A percentile compares a stretch with the other conserved stretches of the same genome.
These are phyloP conservation scores for Pelargonium australe DNA, from an alignment of 441 rosid genomes.

Conservation along the genomic window DNA sequence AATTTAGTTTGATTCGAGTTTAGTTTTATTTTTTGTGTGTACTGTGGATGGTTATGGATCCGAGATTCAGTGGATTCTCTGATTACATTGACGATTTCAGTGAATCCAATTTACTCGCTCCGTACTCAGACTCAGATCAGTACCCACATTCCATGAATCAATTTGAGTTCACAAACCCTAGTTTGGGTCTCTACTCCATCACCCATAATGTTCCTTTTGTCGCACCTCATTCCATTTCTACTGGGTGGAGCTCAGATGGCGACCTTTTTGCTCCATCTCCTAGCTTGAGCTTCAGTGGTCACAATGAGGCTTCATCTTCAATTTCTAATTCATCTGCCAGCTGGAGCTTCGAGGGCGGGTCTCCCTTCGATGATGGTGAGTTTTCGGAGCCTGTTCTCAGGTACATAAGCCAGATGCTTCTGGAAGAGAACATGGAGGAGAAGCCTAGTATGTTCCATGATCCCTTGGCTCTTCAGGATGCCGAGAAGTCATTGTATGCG, in stretches of 20 bases:
- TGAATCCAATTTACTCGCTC: conserved; percentile 14
- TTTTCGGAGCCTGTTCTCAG: conserved; percentile 41
- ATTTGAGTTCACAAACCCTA: conserved; percentile 14
- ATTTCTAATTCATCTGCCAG: conserved; percentile 21
- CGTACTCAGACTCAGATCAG: conserved; percentile 21
- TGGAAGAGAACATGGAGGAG: conserved; percentile 74
- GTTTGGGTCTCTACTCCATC: conserved; percentile 19
- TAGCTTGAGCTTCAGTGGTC: neutral
- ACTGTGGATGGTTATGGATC: conserved; percentile 32
- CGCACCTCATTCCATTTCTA: conserved; percentile 23
- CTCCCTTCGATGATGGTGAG: conserved; percentile 39
- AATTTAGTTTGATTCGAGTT: neutral
- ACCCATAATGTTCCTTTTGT: conserved; percentile 18
- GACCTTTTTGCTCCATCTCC: neutral
- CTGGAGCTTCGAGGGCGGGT: conserved; percentile 27
- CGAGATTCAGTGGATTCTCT: conserved; percentile 28
- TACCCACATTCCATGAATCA: conserved; percentile 17
- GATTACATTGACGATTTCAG: conserved; percentile 25
- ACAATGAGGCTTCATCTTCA: neutral
- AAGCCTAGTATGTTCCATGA: conserved; percentile 67
- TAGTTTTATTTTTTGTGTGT: conserved; percentile 8
- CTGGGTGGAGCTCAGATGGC: neutral
- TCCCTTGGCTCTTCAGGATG: conserved; percentile 58
- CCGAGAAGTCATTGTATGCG: conserved; percentile 60
- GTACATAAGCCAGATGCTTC: conserved; percentile 65